Evolutionary conservation across 148 eudicot genomes (phyloP).

Genomic region (Amaranthus cruentus): DNA sequence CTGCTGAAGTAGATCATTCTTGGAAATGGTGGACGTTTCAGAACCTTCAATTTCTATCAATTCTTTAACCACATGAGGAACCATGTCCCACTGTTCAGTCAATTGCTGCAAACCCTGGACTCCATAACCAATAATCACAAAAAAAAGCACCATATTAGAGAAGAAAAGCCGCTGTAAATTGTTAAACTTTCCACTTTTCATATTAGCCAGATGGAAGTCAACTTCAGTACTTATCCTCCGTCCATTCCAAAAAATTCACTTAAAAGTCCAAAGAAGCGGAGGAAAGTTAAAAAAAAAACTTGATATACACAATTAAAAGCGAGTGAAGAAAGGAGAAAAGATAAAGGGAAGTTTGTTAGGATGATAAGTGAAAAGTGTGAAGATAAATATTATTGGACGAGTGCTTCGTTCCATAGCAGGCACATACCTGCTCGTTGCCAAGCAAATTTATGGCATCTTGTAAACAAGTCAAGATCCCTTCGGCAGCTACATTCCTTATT

Average conservation of each 20-base stretch:
- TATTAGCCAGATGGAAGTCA: neutral
- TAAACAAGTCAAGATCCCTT: slow-evolving; percentile 80
- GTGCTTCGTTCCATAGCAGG: neutral
- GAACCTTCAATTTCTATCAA: slow-evolving; percentile 43
- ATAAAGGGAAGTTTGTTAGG: too few relatives aligned
- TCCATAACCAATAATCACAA: neutral
- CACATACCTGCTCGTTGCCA: slow-evolving; percentile 58
- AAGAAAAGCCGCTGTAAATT: neutral
- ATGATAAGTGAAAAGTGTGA: too few relatives aligned
- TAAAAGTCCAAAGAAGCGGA: too few relatives aligned
- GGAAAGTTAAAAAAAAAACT: too few relatives aligned
- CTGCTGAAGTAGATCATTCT: slow-evolving; percentile 54
- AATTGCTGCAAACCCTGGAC: slow-evolving; percentile 51
- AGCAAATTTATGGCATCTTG: slow-evolving; percentile 81
- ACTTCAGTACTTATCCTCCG: neutral
- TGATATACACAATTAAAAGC: too few relatives aligned
- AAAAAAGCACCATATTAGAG: neutral
- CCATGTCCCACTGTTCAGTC: slow-evolving; percentile 67
- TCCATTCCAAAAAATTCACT: too few relatives aligned
- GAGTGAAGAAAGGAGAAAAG: too few relatives aligned
- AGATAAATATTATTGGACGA: too few relatives aligned
- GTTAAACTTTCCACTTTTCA: neutral
- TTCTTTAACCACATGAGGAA: slow-evolving; percentile 79
- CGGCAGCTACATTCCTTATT: slow-evolving; percentile 76
- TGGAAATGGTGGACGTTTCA: slow-evolving; percentile 24